Conservation (phyloP, 1,284 basidiomycete genomes). For the Cystobasidium slooffiae region DNA sequence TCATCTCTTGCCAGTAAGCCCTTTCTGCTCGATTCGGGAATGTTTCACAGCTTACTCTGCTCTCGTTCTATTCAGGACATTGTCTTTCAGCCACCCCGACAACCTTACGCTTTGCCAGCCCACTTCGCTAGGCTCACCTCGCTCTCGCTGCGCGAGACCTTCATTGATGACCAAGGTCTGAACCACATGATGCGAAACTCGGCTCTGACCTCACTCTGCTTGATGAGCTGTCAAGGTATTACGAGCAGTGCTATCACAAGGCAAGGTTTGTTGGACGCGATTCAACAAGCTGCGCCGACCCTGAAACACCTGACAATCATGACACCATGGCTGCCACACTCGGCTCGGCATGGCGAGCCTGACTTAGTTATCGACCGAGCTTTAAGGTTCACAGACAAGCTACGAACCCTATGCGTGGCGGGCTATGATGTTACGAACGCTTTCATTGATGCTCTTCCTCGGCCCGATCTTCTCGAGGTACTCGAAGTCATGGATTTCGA, state of each 20-base stretch:
- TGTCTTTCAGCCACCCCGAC: constrained; percentile 34
- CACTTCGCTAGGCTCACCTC: constrained; percentile 31
- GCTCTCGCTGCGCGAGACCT: constrained; percentile 43
- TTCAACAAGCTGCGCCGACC: constrained; percentile 19
- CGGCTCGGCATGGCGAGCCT: constrained; percentile 31
- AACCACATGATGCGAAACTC: constrained; percentile 32
- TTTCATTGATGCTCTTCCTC: constrained; percentile 28
- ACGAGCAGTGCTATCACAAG: constrained; percentile 42
- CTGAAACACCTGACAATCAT: constrained; percentile 39
- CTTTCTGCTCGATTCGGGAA: neutral
- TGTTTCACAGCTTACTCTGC: neutral
- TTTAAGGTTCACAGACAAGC: constrained; percentile 18
- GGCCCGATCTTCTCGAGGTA: constrained; percentile 24
- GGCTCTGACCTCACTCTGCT: constrained; percentile 22
- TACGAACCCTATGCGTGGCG: constrained; percentile 32
- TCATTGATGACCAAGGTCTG: constrained; percentile 43
- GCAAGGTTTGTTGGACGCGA: constrained; percentile 29
- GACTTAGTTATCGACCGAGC: constrained; percentile 38
- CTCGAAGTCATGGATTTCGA: constrained; percentile 45
- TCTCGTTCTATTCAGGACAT: constrained; percentile 7
- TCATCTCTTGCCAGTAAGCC: constrained; percentile 3
- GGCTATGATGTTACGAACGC: constrained; percentile 42
- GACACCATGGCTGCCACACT: constrained; percentile 43
- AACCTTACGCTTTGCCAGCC: constrained; percentile 27
- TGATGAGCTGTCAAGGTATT: constrained; percentile 46